Conservation (phyloP, 768 basidiomycete genomes). For the Panus rudis region DNA sequence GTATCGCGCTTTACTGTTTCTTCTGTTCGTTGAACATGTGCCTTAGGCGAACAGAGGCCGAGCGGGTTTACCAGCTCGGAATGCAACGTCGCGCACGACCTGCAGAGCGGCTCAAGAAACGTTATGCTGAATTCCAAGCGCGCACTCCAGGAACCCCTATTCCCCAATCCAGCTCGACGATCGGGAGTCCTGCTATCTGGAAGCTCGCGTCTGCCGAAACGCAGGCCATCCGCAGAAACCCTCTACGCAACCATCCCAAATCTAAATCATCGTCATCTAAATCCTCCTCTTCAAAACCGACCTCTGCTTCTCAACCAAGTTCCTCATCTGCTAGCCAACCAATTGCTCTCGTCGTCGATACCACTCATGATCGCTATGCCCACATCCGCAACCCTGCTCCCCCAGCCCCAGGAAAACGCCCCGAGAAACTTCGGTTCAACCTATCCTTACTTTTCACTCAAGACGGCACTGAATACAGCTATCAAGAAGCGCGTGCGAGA, state of each 20-base stretch:
- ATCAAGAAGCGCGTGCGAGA: slow-evolving; percentile 75
- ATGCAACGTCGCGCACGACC: slow-evolving; percentile 79
- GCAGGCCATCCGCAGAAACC: slow-evolving; percentile 25
- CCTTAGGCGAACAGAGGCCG: slow-evolving; percentile 67
- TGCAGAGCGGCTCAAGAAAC: slow-evolving; percentile 72
- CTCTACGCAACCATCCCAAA: slow-evolving; percentile 31
- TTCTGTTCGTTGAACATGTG: slow-evolving; percentile 1
- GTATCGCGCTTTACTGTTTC: slow-evolving; percentile 1
- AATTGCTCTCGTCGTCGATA: slow-evolving; percentile 10
- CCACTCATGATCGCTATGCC: slow-evolving; percentile 47
- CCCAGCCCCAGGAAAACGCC: slow-evolving; percentile 58
- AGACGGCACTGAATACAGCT: slow-evolving; percentile 75
- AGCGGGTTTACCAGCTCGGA: slow-evolving; percentile 73
- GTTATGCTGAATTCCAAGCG: slow-evolving; percentile 73
- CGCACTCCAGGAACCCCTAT: slow-evolving; percentile 30
- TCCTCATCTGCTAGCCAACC: slow-evolving; percentile 6
- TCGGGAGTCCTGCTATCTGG: slow-evolving; percentile 15
- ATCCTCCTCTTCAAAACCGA: slow-evolving; percentile 14
- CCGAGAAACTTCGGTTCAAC: slow-evolving; percentile 65
- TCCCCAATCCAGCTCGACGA: slow-evolving; percentile 2
- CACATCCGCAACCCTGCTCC: slow-evolving; percentile 62
- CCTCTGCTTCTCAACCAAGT: slow-evolving; percentile 5
- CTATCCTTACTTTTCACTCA: slow-evolving; percentile 67
- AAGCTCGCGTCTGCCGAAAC: slow-evolving; percentile 14
- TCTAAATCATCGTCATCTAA: slow-evolving; percentile 35